A percentile compares a stretch with the other conserved stretches of the same genome.
Evolutionary conservation across 2,329 filamentous ascomycete species (phyloP).

Genomic region (Juglanconis sp.): DNA sequence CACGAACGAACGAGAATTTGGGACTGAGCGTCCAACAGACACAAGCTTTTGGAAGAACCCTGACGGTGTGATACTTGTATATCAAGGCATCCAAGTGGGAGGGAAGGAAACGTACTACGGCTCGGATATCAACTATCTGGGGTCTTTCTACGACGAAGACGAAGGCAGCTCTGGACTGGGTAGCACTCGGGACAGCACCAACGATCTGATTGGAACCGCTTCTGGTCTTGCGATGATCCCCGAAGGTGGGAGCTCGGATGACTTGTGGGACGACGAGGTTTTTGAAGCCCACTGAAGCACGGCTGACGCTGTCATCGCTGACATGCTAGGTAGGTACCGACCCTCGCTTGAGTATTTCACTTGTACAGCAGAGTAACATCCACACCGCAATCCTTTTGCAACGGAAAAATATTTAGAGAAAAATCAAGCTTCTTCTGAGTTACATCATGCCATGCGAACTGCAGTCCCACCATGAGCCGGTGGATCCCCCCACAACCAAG

Average conservation of each 20-base stretch:
- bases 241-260: slow-evolving; percentile 4
- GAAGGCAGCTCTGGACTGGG: slow-evolving; percentile 6
- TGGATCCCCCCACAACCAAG: too few species aligned
- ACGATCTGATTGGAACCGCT: background rate
- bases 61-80: slow-evolving; percentile 3
- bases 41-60: slow-evolving; percentile 9
- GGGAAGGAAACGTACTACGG: slow-evolving; percentile 5
- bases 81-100: slow-evolving; percentile 7
- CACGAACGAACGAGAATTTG: background rate
- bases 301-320: background rate
- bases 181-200: slow-evolving; percentile 1
- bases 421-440: too few species aligned
- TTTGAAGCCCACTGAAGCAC: background rate
- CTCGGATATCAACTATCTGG: slow-evolving; percentile 10
- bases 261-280: slow-evolving; percentile 3
- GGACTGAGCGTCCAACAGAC: background rate
- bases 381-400: too few species aligned
- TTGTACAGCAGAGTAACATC: too few species aligned
- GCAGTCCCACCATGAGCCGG: too few species aligned
- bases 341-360: too few species aligned
- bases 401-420: too few species aligned
- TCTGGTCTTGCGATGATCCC: slow-evolving; percentile 3
- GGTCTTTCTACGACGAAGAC: slow-evolving; percentile 3
- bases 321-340: too few species aligned
- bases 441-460: too few species aligned